These are phyloP conservation scores for Trichoderma polysporum DNA, from an alignment of 2,329 filamentous ascomycete genomes.

Conservation along the genomic window DNA sequence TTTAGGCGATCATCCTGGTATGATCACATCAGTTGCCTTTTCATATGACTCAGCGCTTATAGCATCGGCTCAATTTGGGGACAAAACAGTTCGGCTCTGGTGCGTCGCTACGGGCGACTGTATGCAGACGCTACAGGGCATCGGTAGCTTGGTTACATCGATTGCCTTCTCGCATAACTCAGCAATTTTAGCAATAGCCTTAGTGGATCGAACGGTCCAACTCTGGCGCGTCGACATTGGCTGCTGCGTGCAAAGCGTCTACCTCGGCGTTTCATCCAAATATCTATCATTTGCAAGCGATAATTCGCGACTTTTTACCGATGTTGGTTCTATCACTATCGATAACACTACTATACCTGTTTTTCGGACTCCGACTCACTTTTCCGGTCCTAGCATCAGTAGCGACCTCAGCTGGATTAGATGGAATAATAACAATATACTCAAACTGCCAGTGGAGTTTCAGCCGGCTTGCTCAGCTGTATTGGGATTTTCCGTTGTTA, in stretches of 20 bases:
- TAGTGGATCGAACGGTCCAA: background rate
- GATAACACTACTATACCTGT: background rate
- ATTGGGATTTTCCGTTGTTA: background rate
- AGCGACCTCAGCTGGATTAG: background rate
- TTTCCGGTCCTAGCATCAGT: background rate
- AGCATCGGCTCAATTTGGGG: background rate
- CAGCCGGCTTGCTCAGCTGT: background rate
- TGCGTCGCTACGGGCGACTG: background rate
- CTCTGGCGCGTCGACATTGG: background rate
- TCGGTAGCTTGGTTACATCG: accelerated
- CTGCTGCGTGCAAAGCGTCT: background rate
- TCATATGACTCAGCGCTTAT: background rate
- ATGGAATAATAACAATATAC: background rate
- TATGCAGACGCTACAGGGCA: background rate
- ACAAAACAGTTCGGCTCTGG: background rate
- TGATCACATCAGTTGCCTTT: background rate
- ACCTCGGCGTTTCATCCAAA: background rate
- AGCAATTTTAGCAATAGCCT: background rate
- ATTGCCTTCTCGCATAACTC: background rate
- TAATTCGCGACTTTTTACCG: background rate
- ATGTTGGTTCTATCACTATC: background rate
- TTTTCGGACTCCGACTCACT: background rate
- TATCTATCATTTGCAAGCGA: background rate
- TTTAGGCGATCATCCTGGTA: too few species aligned
- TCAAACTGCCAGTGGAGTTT: background rate